Evolutionary conservation across 805 yeast genomes (phyloP).

Genomic region (Saccharomycopsis sp.): DNA sequence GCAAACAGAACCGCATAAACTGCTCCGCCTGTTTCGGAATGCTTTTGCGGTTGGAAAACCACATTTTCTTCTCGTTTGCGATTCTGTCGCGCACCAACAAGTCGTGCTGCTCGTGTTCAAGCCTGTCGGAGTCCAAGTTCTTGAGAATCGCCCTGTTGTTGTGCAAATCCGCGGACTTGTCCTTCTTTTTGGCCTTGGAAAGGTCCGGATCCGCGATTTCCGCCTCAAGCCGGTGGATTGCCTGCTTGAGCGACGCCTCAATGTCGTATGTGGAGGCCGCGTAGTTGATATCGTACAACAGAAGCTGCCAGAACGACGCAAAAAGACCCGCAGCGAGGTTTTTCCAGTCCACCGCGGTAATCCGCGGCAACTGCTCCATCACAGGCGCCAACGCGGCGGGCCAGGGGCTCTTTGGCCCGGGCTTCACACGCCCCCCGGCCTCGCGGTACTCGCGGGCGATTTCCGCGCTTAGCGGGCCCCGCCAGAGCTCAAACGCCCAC

Average conservation of each 20-base stretch:
- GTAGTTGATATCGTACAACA: constrained; percentile 63
- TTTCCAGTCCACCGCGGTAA: constrained; percentile 26
- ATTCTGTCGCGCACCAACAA: constrained; percentile 29
- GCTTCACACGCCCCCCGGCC: constrained; percentile 14
- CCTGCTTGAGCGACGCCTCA: constrained; percentile 33
- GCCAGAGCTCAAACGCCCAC: constrained; percentile 79
- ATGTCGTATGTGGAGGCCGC: constrained; percentile 47
- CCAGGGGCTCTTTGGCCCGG: constrained; percentile 15
- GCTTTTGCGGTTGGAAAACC: constrained; percentile 34
- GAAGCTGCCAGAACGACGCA: constrained; percentile 64
- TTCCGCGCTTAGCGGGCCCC: constrained; percentile 34
- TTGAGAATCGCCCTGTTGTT: constrained; percentile 27
- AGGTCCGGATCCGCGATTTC: constrained; percentile 23
- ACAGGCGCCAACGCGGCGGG: too few species aligned
- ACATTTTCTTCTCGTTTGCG: constrained; percentile 26
- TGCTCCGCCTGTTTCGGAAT: constrained; percentile 23
- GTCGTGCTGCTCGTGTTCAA: constrained; percentile 39
- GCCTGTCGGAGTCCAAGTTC: constrained; percentile 34
- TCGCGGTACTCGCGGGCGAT: constrained; percentile 24
- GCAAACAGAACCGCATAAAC: constrained; percentile 56
- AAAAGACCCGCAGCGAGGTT: constrained; percentile 40
- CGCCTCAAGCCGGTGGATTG: constrained; percentile 29
- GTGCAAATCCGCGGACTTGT: constrained; percentile 25
- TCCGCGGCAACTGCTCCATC: too few species aligned
- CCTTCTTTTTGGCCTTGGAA: constrained; percentile 24